A percentile compares a stretch with the other conserved stretches of the same genome.
Conservation (phyloP, 1,284 basidiomycete genomes). For the Ustilago sp. region DNA sequence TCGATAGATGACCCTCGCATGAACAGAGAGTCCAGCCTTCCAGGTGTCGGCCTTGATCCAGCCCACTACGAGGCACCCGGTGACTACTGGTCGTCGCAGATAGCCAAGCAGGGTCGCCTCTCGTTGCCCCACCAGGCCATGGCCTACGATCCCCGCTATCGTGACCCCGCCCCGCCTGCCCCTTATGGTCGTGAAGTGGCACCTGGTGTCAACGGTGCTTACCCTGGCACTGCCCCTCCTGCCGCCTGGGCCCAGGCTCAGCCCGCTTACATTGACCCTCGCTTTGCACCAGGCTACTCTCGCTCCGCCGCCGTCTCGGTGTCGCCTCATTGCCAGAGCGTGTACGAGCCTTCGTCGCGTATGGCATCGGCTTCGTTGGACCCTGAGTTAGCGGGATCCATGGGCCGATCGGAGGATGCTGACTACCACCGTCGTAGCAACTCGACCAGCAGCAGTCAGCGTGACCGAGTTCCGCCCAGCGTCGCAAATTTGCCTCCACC, state of each 20-base stretch:
- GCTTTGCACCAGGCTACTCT: conserved; percentile 34
- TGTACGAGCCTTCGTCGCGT: conserved; percentile 31
- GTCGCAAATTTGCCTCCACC: conserved; percentile 26
- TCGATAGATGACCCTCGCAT: conserved; percentile 33
- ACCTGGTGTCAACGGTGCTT: conserved; percentile 16
- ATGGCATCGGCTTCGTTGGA: conserved; percentile 32
- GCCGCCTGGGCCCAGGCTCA: conserved; percentile 32
- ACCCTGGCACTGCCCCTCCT: conserved; percentile 24
- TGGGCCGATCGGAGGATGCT: background rate
- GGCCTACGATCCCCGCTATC: conserved; percentile 34
- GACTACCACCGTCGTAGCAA: conserved; percentile 44
- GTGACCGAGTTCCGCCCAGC: conserved; percentile 28
- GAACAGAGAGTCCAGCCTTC: conserved; percentile 42
- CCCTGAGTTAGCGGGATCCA: conserved; percentile 32
- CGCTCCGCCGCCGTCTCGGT: conserved; percentile 36
- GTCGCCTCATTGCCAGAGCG: conserved; percentile 28
- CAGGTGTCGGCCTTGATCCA: conserved; percentile 28
- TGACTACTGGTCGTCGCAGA: conserved; percentile 50
- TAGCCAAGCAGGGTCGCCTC: conserved; percentile 42
- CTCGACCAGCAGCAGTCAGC: conserved; percentile 46
- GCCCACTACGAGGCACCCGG: conserved; percentile 33
- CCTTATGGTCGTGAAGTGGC: conserved; percentile 31
- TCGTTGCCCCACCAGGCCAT: conserved; percentile 33
- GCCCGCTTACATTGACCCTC: conserved; percentile 33
- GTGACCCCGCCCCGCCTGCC: conserved; percentile 44